Evolutionary conservation across 1,284 basidiomycete genomes (phyloP).

Genomic region (Leccinum griseonigrum): DNA sequence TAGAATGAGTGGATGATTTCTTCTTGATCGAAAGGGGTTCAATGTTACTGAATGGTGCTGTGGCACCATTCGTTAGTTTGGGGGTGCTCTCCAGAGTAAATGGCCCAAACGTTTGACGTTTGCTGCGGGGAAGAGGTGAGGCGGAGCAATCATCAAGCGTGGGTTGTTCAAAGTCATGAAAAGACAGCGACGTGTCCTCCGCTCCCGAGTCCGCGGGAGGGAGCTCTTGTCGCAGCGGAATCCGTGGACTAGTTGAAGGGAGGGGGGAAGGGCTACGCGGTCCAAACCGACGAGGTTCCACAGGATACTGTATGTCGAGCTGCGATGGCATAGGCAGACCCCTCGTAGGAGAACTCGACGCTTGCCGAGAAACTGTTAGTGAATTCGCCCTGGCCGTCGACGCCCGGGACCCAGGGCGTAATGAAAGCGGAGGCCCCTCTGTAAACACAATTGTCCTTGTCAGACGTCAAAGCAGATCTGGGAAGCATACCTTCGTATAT

Average conservation of each 20-base stretch:
- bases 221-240: slow-evolving; percentile 29
- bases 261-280: slow-evolving; percentile 70
- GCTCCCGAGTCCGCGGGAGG: slow-evolving; percentile 45
- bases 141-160: slow-evolving; percentile 27
- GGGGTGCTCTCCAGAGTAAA: slow-evolving; percentile 51
- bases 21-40: slow-evolving; percentile 82
- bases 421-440: slow-evolving; percentile 60
- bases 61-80: slow-evolving; percentile 33
- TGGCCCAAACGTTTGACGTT: slow-evolving; percentile 59
- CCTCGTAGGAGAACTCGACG: slow-evolving; percentile 30
- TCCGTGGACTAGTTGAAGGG: slow-evolving; percentile 44
- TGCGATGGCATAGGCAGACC: slow-evolving; percentile 22
- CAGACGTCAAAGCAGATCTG: neutral
- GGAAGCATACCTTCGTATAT: slow-evolving; percentile 66
- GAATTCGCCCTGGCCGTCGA: slow-evolving; percentile 40
- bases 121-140: slow-evolving; percentile 63
- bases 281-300: slow-evolving; percentile 64
- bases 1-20: slow-evolving; percentile 56
- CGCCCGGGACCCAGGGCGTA: slow-evolving; percentile 53
- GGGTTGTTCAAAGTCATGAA: slow-evolving; percentile 30
- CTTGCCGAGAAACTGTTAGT: slow-evolving; percentile 41
- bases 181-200: slow-evolving; percentile 39
- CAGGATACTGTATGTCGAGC: slow-evolving; percentile 38
- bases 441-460: slow-evolving; percentile 7
- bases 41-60: slow-evolving; percentile 32